These are phyloP conservation scores for Ophiocordyceps sinensis DNA, from an alignment of 2,329 filamentous ascomycete species.

Conservation along the genomic window DNA sequence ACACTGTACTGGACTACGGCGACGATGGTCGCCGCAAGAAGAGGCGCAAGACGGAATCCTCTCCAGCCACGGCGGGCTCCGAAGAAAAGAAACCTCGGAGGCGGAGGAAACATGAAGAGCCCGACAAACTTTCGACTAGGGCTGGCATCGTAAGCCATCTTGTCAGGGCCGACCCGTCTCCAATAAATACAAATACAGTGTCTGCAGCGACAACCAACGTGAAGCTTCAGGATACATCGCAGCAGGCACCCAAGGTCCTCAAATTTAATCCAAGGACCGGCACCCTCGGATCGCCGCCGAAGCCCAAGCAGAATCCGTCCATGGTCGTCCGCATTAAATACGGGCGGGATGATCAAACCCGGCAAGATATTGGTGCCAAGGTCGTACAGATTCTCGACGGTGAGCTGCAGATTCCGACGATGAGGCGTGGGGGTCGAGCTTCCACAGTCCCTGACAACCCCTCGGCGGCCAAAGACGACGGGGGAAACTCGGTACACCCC, in stretches of 20 bases:
- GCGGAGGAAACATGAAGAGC: conserved; percentile 7
- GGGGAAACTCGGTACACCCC: conserved; percentile 23
- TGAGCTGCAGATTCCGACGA: conserved; percentile 11
- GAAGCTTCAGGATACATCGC: conserved; percentile 2
- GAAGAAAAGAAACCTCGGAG: conserved; percentile 13
- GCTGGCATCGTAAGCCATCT: conserved; percentile 6
- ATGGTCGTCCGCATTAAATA: conserved; percentile 46
- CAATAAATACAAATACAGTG: not conserved
- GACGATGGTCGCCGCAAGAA: conserved; percentile 22
- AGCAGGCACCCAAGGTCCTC: conserved; percentile 29
- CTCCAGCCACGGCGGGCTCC: conserved; percentile 7
- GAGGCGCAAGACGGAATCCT: conserved; percentile 24
- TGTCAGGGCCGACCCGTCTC: conserved; percentile 1
- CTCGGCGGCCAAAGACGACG: conserved; percentile 6
- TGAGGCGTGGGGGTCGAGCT: conserved; percentile 2
- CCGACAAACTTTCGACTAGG: conserved; percentile 3
- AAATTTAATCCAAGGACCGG: conserved; percentile 45
- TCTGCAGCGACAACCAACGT: not conserved
- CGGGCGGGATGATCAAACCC: conserved; percentile 29
- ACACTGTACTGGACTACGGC: conserved; percentile 10
- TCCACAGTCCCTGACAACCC: not conserved
- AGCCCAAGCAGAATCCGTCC: conserved; percentile 29
- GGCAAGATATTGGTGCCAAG: conserved; percentile 36
- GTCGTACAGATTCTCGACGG: conserved; percentile 48
- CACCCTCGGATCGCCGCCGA: conserved; percentile 47